Evolutionary conservation across 805 yeast species (phyloP), one percentile per base, ranked within the genome.

Genomic region (Pachysolen tannophilus): DNA sequence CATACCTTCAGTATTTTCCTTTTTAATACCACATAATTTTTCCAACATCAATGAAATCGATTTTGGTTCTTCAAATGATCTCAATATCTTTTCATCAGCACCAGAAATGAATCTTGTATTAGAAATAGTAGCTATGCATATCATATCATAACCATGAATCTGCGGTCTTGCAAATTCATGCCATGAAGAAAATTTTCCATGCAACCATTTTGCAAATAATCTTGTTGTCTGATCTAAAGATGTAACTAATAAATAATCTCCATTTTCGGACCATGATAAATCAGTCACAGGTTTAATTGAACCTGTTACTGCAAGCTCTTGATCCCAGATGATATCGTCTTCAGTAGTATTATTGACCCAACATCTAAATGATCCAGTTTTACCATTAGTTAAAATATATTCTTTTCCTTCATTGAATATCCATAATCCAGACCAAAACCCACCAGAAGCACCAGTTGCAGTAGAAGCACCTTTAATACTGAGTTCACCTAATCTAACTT

Each of bases 101-200:
- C 88, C 97, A 35, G 95, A 84, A 3, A 88, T 82, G 60, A 84
- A 90, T 43, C 71, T 63, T 1, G 82, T 65, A 33, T 65, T 58
- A 13, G 72, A 58, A 10, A 92, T 56, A 9, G 81, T 66, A 26
- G 78, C 74, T 6, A 83, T 64, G 45, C 95, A 78, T 26, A 84
- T 69, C 97, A 92, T 87, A 52, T 92, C 97, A 53, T 86, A 92
- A 7, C 99, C 99, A 56, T 92, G 99, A 43, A 92, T 92, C 56
- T 92, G 99, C 0, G 98, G 97, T 46, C 99, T 72, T 2, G 96
- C 85, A 56, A 92, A 80, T 55, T 92, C 99, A 52, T 80, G 81
- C 94, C 96, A 87, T 1, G 78, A 64, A 40, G 56, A 58, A 9
- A 41, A 39, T 6, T 45, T 41, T 9, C 47, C 38, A 24, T 60